Percentiles rank a stretch among this genome's conserved stretches.
phyloP scores from a whole-genome alignment of 495 filamentous ascomycete genomes.

The Hamigera avellanea region DNA sequence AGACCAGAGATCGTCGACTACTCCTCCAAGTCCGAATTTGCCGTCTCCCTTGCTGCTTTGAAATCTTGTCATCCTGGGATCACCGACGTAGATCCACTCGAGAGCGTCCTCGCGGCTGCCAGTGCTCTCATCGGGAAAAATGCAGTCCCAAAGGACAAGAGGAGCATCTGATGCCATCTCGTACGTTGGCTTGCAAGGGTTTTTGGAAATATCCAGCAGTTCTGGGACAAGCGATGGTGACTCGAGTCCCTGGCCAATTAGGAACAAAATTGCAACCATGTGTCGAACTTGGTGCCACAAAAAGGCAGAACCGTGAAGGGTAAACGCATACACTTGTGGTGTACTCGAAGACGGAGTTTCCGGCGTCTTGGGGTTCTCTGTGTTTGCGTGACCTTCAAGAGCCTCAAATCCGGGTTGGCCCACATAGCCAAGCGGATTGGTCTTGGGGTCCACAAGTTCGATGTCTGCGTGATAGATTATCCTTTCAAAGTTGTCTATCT shows the following conservation, averaged over 20 bases:
- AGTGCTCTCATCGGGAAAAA: constrained; percentile 56
- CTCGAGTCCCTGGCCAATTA: constrained; percentile 86
- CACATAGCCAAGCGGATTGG: constrained; percentile 29
- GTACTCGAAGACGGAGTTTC: constrained; percentile 8
- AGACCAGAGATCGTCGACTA: constrained; percentile 67
- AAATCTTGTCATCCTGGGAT: constrained; percentile 26
- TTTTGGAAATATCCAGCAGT: constrained; percentile 57
- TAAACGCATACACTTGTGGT: constrained; percentile 74
- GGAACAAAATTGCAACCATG: constrained; percentile 78
- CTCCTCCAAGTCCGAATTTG: constrained; percentile 52
- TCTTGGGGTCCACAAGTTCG: constrained; percentile 45
- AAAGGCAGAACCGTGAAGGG: constrained; percentile 83
- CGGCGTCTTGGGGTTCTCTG: constrained; percentile 6
- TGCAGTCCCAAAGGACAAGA: constrained; percentile 88
- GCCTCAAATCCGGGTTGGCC: constrained; percentile 22
- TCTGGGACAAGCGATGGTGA: constrained; percentile 55
- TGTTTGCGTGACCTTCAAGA: constrained; percentile 9
- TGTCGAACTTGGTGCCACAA: constrained; percentile 96
- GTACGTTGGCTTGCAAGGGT: constrained; percentile 68
- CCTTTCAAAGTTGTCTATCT: constrained; percentile 69
- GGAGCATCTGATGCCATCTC: constrained; percentile 82
- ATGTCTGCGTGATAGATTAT: constrained; percentile 68
- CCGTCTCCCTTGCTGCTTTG: constrained; percentile 26
- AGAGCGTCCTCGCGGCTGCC: constrained; percentile 48
- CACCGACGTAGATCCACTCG: constrained; percentile 67